Evolutionary conservation across 805 yeast species (phyloP).

Genomic region (Yueomyces sinensis): DNA sequence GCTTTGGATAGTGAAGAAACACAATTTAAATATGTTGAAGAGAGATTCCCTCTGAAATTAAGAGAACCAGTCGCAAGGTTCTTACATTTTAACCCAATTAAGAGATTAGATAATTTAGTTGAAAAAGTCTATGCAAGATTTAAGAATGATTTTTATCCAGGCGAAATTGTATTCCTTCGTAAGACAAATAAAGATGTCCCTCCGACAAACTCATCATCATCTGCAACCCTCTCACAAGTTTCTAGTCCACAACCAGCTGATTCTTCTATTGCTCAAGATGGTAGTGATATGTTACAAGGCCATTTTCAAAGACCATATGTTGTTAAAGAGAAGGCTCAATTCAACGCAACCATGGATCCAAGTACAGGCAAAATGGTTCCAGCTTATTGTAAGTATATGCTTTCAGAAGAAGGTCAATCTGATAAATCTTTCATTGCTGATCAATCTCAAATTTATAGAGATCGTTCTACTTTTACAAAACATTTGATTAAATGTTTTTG

Average conservation of each 20-base stretch:
- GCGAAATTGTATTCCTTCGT: slow-evolving; percentile 64
- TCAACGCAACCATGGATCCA: slow-evolving; percentile 34
- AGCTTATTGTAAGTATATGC: slow-evolving; percentile 57
- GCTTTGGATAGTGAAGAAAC: slow-evolving; percentile 67
- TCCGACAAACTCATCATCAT: slow-evolving; percentile 4
- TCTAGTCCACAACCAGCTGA: slow-evolving; percentile 8
- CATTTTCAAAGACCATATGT: slow-evolving; percentile 29
- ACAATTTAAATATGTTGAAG: slow-evolving; percentile 54
- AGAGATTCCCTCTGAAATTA: slow-evolving; percentile 77
- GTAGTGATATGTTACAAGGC: slow-evolving; percentile 2
- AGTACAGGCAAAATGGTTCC: slow-evolving; percentile 29
- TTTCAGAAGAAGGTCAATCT: slow-evolving; percentile 39
- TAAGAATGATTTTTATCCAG: slow-evolving; percentile 79
- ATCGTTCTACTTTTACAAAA: slow-evolving; percentile 78
- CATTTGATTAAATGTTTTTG: slow-evolving; percentile 82
- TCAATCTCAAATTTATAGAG: slow-evolving; percentile 62
- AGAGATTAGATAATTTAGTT: slow-evolving; percentile 75
- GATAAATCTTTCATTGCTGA: slow-evolving; percentile 55
- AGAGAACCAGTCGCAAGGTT: slow-evolving; percentile 84
- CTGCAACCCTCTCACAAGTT: slow-evolving; percentile 6
- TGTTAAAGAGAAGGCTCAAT: slow-evolving; percentile 78
- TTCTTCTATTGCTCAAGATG: not conserved
- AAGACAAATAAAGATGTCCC: slow-evolving; percentile 4
- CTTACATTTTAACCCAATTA: slow-evolving; percentile 67
- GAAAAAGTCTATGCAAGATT: slow-evolving; percentile 73